These are phyloP conservation scores for Candida sp. DNA, from an alignment of 1,139 yeast genomes.

Conservation along the genomic window DNA sequence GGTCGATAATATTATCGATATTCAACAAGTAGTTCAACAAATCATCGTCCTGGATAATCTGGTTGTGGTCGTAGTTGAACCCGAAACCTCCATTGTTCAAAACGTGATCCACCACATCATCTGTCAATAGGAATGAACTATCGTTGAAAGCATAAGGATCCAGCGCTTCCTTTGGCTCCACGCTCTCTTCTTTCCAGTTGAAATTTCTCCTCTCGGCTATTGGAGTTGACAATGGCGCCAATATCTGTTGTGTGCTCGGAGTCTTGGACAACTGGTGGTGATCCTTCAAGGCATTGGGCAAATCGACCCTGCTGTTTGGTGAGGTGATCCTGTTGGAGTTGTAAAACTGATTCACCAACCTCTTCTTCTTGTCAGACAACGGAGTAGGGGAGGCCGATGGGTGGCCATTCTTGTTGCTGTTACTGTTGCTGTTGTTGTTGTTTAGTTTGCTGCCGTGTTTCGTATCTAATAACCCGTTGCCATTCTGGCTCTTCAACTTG, in stretches of 20 bases:
- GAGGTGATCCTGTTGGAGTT: constrained; percentile 17
- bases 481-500: constrained; percentile 4
- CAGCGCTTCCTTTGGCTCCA: neutral
- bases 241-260: neutral
- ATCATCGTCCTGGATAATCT: constrained; percentile 26
- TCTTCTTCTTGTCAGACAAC: constrained; percentile 23
- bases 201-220: constrained; percentile 7
- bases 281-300: constrained; percentile 2
- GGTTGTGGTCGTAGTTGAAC: constrained; percentile 18
- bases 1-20: constrained; percentile 33
- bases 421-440: no score
- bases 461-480: neutral
- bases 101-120: constrained; percentile 19
- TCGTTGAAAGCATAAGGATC: neutral
- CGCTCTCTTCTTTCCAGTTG: constrained; percentile 8
- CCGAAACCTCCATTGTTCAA: constrained; percentile 28
- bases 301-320: constrained; percentile 10
- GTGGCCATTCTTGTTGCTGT: neutral
- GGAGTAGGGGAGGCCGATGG: neutral
- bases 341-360: constrained; percentile 48
- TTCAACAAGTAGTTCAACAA: constrained; percentile 35
- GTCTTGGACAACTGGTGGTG: neutral
- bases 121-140: constrained; percentile 7
- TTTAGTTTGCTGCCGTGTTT: neutral
- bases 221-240: constrained; percentile 3